Base-by-base conservation (phyloP, 2,329 filamentous ascomycete species). In the Fusarium gaditjirri region DNA sequence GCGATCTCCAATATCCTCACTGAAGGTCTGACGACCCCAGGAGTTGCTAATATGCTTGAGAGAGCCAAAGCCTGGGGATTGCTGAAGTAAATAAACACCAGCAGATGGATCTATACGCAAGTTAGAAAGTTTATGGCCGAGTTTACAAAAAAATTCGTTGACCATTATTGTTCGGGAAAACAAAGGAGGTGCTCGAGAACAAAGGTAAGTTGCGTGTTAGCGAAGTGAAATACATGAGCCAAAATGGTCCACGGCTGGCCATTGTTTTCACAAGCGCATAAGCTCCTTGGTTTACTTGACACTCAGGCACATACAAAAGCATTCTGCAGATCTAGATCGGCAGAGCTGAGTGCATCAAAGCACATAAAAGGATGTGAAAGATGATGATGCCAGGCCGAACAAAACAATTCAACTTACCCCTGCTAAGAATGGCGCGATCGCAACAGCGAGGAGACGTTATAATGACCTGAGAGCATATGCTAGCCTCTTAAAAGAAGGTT, bases 401-500 rank as follows among this genome's bases (percentile, higher is more conserved):
- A 68, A 53, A 70, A 53, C 41, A 60, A 46, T 56, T 54, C 29
- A 73, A 73, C 71, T 66, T 70, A 72, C 71, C 71, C 50, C 46
- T 62, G 68, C 60, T 61, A 43, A 31, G 54, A 50, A 74, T 71
- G 64, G 68, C 71, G 60, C 71, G 68, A 73, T 74, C 68, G 64
- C 53, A 52, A 31, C 19, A 57, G 41, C 41, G 49, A 43, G 56
- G 14, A 39, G 23, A 27, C 25, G 61, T 55, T 71, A 38, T 50
- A 43, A 60, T 46, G 39, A 21, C 42, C 39, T n/a, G 12, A 46
- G n/a, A 42, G 44, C 43, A 61, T 71, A 50, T 42, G 47, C 29
- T 33, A 41, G 29, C 29, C 54, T 41, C 27, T 29, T 33, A 29
- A n/a, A 31, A 42, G 9, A 21, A 36, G 17, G 12, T 38, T 41